A percentile compares a stretch with the other conserved stretches of the same genome.
Conservation (phyloP, 2,329 filamentous ascomycete genomes). For the Zasmidium angulare region DNA sequence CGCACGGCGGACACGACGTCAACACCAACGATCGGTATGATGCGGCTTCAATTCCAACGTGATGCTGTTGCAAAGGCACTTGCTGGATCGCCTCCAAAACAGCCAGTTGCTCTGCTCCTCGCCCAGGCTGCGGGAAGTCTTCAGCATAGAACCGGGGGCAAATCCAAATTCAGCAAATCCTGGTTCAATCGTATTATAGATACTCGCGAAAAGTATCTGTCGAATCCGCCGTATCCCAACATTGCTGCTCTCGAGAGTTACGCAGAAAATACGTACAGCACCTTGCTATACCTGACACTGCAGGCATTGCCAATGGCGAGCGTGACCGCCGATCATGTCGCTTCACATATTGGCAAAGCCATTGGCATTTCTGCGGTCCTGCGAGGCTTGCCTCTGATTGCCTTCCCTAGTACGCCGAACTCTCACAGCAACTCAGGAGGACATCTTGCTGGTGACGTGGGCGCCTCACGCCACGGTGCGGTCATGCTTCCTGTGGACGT, state of each 20-base stretch:
- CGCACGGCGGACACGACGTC: slow-evolving; percentile 87
- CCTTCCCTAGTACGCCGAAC: slow-evolving; percentile 66
- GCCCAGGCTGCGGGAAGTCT: slow-evolving; percentile 67
- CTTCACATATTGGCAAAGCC: slow-evolving; percentile 93
- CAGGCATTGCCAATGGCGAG: slow-evolving; percentile 77
- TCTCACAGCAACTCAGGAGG: slow-evolving; percentile 53
- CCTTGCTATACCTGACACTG: slow-evolving; percentile 82
- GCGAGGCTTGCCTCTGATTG: slow-evolving; percentile 84
- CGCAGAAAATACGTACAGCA: slow-evolving; percentile 92
- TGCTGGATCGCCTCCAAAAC: slow-evolving; percentile 74
- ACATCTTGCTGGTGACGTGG: slow-evolving; percentile 39
- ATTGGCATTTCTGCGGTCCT: slow-evolving; percentile 83
- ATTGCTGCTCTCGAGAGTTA: slow-evolving; percentile 79
- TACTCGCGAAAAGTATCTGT: slow-evolving; percentile 78
- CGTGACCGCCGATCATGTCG: slow-evolving; percentile 85
- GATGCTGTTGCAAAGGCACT: slow-evolving; percentile 80
- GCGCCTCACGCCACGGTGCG: slow-evolving; percentile 56
- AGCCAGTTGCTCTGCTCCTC: slow-evolving; percentile 85
- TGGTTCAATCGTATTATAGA: slow-evolving; percentile 70
- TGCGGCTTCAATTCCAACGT: slow-evolving; percentile 95
- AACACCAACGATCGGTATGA: slow-evolving; percentile 77
- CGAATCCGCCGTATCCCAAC: slow-evolving; percentile 76
- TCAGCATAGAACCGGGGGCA: slow-evolving; percentile 46
- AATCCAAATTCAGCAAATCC: slow-evolving; percentile 52
- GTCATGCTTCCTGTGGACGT: slow-evolving; percentile 84